A percentile compares a stretch with the other conserved stretches of the same genome.
phyloP scores from a whole-genome alignment of 2,329 filamentous ascomycete species.

The Colletotrichum melonis region DNA sequence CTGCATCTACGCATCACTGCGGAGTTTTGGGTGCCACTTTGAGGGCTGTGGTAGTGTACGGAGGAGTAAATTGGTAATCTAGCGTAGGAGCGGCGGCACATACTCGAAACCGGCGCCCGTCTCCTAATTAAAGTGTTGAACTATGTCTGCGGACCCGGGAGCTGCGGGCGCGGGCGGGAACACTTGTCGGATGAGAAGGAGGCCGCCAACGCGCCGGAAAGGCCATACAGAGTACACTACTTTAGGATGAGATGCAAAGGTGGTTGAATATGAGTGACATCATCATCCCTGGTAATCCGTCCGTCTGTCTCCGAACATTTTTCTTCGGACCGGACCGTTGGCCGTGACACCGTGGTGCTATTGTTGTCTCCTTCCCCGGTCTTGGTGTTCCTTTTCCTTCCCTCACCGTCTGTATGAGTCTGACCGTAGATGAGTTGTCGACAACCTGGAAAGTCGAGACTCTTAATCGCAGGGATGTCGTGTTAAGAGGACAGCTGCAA shows the following conservation, averaged over 20 bases:
- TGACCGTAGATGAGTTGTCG: neutral
- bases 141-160: neutral
- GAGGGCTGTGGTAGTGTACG: no score
- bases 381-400: neutral
- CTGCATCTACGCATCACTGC: neutral
- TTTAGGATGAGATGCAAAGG: neutral
- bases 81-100: no score
- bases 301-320: neutral
- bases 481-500: neutral
- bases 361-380: neutral
- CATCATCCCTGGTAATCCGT: neutral
- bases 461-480: neutral
- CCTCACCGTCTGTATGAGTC: neutral
- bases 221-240: no score
- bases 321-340: slow-evolving; percentile 9
- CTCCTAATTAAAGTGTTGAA: neutral
- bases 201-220: neutral
- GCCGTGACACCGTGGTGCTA: neutral
- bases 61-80: no score
- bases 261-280: neutral
- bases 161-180: no score
- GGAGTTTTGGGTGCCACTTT: neutral
- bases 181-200: neutral
- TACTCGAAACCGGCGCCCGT: neutral
- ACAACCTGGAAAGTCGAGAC: no score